phyloP scores from a whole-genome alignment of 1,139 yeast genomes.

The Kodamaea arcana region DNA sequence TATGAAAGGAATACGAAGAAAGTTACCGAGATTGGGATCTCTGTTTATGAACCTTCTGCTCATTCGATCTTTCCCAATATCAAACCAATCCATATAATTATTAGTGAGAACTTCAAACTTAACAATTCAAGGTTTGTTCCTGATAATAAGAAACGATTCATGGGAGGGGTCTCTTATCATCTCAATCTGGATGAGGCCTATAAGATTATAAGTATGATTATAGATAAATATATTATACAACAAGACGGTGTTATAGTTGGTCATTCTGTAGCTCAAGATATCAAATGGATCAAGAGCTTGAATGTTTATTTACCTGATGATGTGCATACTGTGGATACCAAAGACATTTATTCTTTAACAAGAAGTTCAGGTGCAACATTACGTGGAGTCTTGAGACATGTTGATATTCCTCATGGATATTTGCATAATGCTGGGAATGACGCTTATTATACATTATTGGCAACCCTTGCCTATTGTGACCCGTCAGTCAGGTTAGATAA shows the following conservation, averaged over 20 bases:
- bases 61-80: constrained; percentile 15
- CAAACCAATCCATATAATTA: constrained; percentile 16
- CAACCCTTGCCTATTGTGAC: constrained; percentile 22
- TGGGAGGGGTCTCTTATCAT: constrained; percentile 18
- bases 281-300: constrained; percentile 18
- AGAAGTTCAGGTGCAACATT: constrained; percentile 17
- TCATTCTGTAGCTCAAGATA: constrained; percentile 19
- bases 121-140: constrained; percentile 19
- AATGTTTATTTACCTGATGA: constrained; percentile 13
- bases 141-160: constrained; percentile 16
- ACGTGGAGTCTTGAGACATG: constrained; percentile 17
- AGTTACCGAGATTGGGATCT: constrained; percentile 22
- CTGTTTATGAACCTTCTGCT: constrained; percentile 21
- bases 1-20: constrained; percentile 15
- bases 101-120: constrained; percentile 14
- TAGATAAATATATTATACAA: constrained; percentile 13
- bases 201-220: constrained; percentile 9
- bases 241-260: constrained; percentile 20
- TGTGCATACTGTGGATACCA: constrained; percentile 18
- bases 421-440: constrained; percentile 28
- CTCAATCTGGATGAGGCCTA: constrained; percentile 11
- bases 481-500: constrained; percentile 15
- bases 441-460: constrained; percentile 24
- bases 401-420: constrained; percentile 20
- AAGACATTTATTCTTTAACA: constrained; percentile 13